Conservation (phyloP, 441 rosid species). For the Mallotus repandus region DNA sequence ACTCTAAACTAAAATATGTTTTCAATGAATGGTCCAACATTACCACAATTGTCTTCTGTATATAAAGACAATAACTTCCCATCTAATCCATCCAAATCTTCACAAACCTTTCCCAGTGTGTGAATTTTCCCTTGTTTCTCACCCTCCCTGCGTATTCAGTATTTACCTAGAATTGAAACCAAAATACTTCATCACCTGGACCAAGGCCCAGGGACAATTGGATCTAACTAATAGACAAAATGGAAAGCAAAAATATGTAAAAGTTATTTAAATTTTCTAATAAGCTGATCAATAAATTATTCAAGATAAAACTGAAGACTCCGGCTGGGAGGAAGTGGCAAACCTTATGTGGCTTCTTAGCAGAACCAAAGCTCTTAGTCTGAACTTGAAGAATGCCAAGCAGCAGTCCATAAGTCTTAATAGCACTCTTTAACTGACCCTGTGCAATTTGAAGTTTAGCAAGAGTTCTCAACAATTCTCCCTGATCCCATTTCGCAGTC, state of each 20-base stretch:
- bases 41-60: not conserved
- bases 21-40: not conserved
- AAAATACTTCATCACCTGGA: not conserved
- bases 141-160: not conserved
- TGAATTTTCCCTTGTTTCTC: not conserved
- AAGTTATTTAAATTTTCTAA: not conserved
- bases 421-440: slow-evolving; percentile 52
- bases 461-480: slow-evolving; percentile 68
- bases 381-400: slow-evolving; percentile 88
- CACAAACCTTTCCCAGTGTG: not conserved
- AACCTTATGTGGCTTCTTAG: slow-evolving; percentile 55
- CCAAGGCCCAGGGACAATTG: not conserved
- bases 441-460: slow-evolving; percentile 81
- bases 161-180: not conserved
- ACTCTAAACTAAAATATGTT: not conserved
- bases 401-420: slow-evolving; percentile 68
- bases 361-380: slow-evolving; percentile 49
- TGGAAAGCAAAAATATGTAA: not conserved
- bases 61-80: not conserved
- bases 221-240: not conserved
- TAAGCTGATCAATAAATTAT: not conserved
- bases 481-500: slow-evolving; percentile 85
- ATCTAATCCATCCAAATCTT: not conserved
- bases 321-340: not conserved
- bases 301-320: not conserved